A percentile compares a stretch with the other conserved stretches of the same genome.
These are phyloP conservation scores for Fraxinus excelsior DNA, from an alignment of 257 asterid genomes.

Conservation along the genomic window DNA sequence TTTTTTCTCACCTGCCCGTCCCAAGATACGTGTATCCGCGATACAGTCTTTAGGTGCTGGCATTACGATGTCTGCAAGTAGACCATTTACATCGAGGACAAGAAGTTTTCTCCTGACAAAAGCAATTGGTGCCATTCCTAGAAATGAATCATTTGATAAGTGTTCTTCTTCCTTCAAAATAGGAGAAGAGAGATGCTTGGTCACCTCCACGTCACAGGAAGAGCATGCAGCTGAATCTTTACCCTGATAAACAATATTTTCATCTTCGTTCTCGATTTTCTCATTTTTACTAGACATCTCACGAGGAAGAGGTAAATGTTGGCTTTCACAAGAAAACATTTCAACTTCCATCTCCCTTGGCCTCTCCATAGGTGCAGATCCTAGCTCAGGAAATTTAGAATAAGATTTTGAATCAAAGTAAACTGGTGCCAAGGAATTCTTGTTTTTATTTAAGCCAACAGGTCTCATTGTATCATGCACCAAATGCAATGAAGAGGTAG, in stretches of 20 bases:
- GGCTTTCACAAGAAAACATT: conserved; percentile 21
- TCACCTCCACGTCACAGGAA: conserved; percentile 23
- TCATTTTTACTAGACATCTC: conserved; percentile 21
- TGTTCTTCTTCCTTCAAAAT: conserved; percentile 23
- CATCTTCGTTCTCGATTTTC: conserved; percentile 21
- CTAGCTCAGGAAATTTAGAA: conserved; percentile 21
- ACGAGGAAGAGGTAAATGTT: conserved; percentile 6
- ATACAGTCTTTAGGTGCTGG: conserved; percentile 63
- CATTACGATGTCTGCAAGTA: conserved; percentile 72
- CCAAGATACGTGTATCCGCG: conserved; percentile 46
- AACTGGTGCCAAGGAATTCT: conserved; percentile 13
- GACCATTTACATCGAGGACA: conserved; percentile 91
- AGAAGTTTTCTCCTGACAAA: conserved; percentile 62
- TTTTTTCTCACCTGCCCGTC: conserved; percentile 75
- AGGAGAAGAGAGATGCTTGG: conserved; percentile 21
- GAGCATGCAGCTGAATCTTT: conserved; percentile 28
- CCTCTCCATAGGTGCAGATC: conserved; percentile 7
- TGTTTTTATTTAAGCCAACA: conserved; percentile 1
- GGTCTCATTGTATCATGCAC: conserved; percentile 16
- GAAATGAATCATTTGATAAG: conserved; percentile 26
- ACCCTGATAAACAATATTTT: conserved; percentile 24
- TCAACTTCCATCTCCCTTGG: conserved; percentile 29
- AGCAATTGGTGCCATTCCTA: conserved; percentile 22
- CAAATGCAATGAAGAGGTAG: conserved; percentile 22
- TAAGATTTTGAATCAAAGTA: conserved; percentile 16